Conservation (phyloP, 108 stramenopile species). For the Nitzschia putrida region DNA sequence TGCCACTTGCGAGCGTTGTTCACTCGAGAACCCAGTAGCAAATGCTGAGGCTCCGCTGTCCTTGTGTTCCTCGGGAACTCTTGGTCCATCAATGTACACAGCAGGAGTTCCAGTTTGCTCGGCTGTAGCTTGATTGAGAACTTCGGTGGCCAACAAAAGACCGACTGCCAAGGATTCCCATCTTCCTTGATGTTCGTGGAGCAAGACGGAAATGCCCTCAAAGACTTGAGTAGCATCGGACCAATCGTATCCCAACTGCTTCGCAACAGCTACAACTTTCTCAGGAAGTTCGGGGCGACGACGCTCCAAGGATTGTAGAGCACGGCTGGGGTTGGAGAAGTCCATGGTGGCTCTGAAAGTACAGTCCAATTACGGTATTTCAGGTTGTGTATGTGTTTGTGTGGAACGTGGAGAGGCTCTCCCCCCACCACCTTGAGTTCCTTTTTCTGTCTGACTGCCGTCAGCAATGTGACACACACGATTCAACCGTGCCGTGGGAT, state of each 20-base stretch:
- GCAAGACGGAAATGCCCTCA: constrained; percentile 28
- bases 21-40: constrained; percentile 5
- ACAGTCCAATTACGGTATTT: too few species aligned
- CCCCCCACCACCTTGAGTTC: too few species aligned
- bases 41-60: constrained; percentile 4
- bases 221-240: constrained; percentile 13
- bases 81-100: constrained; percentile 84
- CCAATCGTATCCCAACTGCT: constrained; percentile 23
- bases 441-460: too few species aligned
- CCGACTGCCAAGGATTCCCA: constrained; percentile 88
- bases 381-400: too few species aligned
- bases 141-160: constrained; percentile 60
- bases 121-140: constrained; percentile 38
- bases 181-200: constrained; percentile 34
- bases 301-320: constrained; percentile 62
- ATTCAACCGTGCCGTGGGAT: too few species aligned
- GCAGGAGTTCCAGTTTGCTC: constrained; percentile 23
- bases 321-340: constrained; percentile 73
- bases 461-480: too few species aligned
- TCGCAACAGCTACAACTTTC: constrained; percentile 49
- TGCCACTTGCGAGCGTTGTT: constrained; percentile 46
- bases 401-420: too few species aligned
- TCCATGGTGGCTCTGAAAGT: constrained; percentile 51
- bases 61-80: constrained; percentile 53
- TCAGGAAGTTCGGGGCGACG: constrained; percentile 70